These are phyloP conservation scores for Lecanosticta acicola DNA, from an alignment of 2,329 filamentous ascomycete genomes.

Conservation along the genomic window DNA sequence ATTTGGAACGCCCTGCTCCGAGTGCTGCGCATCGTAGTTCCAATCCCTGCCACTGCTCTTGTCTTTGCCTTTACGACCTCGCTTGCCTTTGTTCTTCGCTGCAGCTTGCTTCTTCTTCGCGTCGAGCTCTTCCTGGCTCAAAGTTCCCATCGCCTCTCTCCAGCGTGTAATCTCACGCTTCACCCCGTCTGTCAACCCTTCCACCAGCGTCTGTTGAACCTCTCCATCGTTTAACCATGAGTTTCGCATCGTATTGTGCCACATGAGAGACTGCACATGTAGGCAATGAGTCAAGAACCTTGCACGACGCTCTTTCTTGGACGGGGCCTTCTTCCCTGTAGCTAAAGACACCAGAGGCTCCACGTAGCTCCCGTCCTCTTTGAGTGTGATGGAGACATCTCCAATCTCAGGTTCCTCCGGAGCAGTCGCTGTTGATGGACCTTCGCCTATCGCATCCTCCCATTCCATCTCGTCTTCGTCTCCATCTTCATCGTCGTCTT, in stretches of 20 bases:
- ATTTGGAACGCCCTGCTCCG: slow-evolving; percentile 67
- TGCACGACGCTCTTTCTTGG: slow-evolving; percentile 75
- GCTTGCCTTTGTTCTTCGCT: slow-evolving; percentile 36
- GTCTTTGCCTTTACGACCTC: slow-evolving; percentile 36
- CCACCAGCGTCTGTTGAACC: slow-evolving; percentile 68
- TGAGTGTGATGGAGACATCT: slow-evolving; percentile 32
- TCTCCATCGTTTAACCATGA: slow-evolving; percentile 73
- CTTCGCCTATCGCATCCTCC: slow-evolving; percentile 47
- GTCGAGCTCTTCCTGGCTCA: slow-evolving; percentile 34
- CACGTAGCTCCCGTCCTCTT: slow-evolving; percentile 37
- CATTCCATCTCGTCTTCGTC: slow-evolving; percentile 5
- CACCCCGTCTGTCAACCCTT: slow-evolving; percentile 63
- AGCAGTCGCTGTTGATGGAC: slow-evolving; percentile 7
- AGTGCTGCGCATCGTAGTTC: slow-evolving; percentile 60
- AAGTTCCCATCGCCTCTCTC: slow-evolving; percentile 61
- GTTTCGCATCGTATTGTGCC: slow-evolving; percentile 83
- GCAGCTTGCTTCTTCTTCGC: slow-evolving; percentile 35
- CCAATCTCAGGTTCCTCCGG: slow-evolving; percentile 32
- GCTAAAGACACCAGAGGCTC: slow-evolving; percentile 37
- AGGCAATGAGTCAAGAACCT: slow-evolving; percentile 76
- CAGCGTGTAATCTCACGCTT: slow-evolving; percentile 70
- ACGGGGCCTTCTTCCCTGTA: slow-evolving; percentile 68
- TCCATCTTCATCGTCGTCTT: slow-evolving; percentile 7
- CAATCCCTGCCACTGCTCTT: slow-evolving; percentile 58
- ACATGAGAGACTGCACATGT: slow-evolving; percentile 82